phyloP scores from a whole-genome alignment of 768 basidiomycete genomes.

The Russula earlei region DNA sequence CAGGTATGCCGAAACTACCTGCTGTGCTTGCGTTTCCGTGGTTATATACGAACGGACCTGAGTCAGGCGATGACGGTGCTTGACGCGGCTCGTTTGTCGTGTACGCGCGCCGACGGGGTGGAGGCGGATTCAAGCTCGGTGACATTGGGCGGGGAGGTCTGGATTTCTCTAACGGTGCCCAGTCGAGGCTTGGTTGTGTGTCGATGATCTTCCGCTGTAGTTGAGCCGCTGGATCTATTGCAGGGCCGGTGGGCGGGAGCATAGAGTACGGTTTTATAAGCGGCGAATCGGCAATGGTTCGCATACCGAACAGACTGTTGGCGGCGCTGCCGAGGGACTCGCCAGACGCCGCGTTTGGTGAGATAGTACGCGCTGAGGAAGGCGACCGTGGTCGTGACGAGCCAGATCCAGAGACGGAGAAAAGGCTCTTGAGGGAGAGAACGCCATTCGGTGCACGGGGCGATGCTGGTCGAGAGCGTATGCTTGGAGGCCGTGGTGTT shows the following conservation, averaged over 20 bases:
- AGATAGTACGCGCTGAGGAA: constrained; percentile 32
- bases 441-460: constrained; percentile 31
- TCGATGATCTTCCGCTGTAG: constrained; percentile 19
- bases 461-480: constrained; percentile 21
- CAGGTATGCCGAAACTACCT: constrained; percentile 28
- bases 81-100: constrained; percentile 22
- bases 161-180: constrained; percentile 3
- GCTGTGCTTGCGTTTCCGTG: constrained; percentile 29
- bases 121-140: constrained; percentile 26
- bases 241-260: constrained; percentile 14
- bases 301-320: constrained; percentile 43
- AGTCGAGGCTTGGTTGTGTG: constrained; percentile 17
- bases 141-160: constrained; percentile 21
- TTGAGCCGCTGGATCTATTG: constrained; percentile 1
- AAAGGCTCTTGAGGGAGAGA: constrained; percentile 52
- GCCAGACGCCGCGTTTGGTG: constrained; percentile 30
- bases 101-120: constrained; percentile 26
- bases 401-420: constrained; percentile 33
- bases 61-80: constrained; percentile 5
- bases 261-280: constrained; percentile 22
- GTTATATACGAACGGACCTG: constrained; percentile 21
- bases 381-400: constrained; percentile 45
- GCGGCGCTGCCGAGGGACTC: constrained; percentile 52
- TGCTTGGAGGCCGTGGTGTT: constrained; percentile 23
- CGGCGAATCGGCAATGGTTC: constrained; percentile 27